Evolutionary conservation across 352 stramenopile species (phyloP).

Genomic region (Phytophthora pseudosyringae): DNA sequence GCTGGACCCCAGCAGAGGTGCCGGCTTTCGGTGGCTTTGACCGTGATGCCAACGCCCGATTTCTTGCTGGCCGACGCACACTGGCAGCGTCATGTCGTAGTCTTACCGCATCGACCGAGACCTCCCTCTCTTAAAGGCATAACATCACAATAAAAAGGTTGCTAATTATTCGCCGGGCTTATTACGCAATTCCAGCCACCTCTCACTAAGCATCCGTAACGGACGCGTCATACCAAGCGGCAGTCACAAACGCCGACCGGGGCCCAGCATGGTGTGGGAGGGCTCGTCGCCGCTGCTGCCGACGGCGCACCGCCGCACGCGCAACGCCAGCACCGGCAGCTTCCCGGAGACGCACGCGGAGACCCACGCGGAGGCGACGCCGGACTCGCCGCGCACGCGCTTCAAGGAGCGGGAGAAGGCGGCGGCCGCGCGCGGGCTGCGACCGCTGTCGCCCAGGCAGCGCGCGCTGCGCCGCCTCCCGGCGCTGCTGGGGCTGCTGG

Average conservation of each 20-base stretch:
- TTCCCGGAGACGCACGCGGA: conserved; percentile 30
- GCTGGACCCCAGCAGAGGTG: too few relatives aligned
- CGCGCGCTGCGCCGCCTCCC: conserved; percentile 30
- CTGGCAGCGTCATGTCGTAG: too few relatives aligned
- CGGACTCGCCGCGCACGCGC: conserved; percentile 22
- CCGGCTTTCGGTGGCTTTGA: too few relatives aligned
- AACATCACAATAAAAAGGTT: too few relatives aligned
- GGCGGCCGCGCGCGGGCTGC: conserved; percentile 5
- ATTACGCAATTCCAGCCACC: too few relatives aligned
- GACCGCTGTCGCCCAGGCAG: conserved; percentile 8
- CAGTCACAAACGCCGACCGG: not conserved
- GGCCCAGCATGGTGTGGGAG: conserved; percentile 36
- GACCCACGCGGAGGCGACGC: conserved; percentile 5
- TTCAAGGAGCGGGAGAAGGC: conserved; percentile 35
- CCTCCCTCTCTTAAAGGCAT: too few relatives aligned
- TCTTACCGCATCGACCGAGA: too few relatives aligned
- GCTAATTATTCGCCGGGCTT: not conserved
- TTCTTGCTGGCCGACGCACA: too few relatives aligned
- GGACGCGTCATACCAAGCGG: conserved; percentile 15
- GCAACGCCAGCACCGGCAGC: conserved; percentile 40
- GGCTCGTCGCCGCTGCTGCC: conserved; percentile 36
- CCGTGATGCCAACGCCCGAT: too few relatives aligned
- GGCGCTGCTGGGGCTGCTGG: conserved; percentile 25
- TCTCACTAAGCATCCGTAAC: not conserved
- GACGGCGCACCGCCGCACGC: conserved; percentile 41